Conservation (phyloP, 148 eudicot genomes). For the Chenopodium berlandieri region DNA sequence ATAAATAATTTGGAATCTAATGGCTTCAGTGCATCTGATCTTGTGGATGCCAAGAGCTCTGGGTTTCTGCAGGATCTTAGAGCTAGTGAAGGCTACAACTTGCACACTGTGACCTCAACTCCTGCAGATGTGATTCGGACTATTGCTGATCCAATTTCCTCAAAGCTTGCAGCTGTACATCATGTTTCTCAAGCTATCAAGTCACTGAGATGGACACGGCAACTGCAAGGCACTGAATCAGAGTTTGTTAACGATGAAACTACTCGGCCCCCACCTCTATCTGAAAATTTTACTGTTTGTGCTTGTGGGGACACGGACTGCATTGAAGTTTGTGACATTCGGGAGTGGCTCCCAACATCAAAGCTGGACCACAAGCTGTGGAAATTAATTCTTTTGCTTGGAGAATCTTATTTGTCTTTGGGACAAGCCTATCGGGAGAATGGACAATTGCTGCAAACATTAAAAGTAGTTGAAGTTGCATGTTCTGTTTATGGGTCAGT, state of each 20-base stretch:
- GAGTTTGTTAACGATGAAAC: slow-evolving; percentile 33
- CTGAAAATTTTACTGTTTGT: slow-evolving; percentile 61
- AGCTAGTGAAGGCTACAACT: slow-evolving; percentile 27
- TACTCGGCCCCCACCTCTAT: slow-evolving; percentile 20
- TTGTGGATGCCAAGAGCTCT: slow-evolving; percentile 24
- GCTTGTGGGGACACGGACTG: slow-evolving; percentile 97
- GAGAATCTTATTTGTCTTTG: slow-evolving; percentile 93
- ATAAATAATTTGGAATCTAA: slow-evolving; percentile 31
- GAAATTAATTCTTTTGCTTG: slow-evolving; percentile 93
- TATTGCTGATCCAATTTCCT: slow-evolving; percentile 62
- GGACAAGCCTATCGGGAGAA: slow-evolving; percentile 80
- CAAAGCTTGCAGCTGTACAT: slow-evolving; percentile 88
- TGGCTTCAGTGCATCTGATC: slow-evolving; percentile 34
- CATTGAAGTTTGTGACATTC: slow-evolving; percentile 88
- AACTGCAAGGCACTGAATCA: slow-evolving; percentile 45
- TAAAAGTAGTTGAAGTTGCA: slow-evolving; percentile 80
- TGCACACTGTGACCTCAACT: slow-evolving; percentile 33
- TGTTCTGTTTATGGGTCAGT: slow-evolving; percentile 94
- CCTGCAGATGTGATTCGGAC: slow-evolving; percentile 41
- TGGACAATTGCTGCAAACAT: slow-evolving; percentile 68
- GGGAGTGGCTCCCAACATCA: slow-evolving; percentile 89
- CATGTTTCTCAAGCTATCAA: slow-evolving; percentile 98
- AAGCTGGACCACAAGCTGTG: slow-evolving; percentile 84
- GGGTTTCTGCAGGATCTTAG: slow-evolving; percentile 22
- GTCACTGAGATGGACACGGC: slow-evolving; percentile 86